Evolutionary conservation across 23 red algal genomes (phyloP), one percentile per base, ranked within the genome.

Genomic region (Rhodosorus marinus): DNA sequence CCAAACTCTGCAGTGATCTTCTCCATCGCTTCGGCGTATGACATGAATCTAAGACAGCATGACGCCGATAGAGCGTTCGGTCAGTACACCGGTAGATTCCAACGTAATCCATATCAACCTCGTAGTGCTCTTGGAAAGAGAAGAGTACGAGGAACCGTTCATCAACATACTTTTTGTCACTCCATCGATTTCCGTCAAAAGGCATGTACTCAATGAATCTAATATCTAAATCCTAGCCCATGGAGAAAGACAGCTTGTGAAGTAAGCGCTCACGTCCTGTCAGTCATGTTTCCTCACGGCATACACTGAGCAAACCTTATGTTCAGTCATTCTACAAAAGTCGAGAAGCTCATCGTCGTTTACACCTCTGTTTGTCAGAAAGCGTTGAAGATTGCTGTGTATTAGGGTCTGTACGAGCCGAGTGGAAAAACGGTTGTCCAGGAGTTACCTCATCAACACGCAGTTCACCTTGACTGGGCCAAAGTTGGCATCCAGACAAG

Each of bases 141-240:
- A n/a, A n/a, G n/a, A n/a, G n/a, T n/a, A n/a, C n/a, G n/a, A n/a
- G n/a, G n/a, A n/a, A n/a, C n/a, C n/a, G n/a, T n/a, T n/a, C n/a
- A n/a, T n/a, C n/a, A n/a, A n/a, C n/a, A n/a, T n/a, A n/a, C n/a
- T n/a, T n/a, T 8, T 20, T 30, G 4, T 52, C 14, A 28, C 30
- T 26, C 86, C 86, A 93, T 1, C 31, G 9, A 55, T 93, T 93
- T 1, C 86, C 86, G 31, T 69, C 75, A 58, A 93, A 93, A 15
- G 86, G 86, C 86, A 93, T 93, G 38, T 77, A 93, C 72, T 93
- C 86, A 47, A 93, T 93, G 45, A 93, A 93, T 20, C 86, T 75
- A 23, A 93, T 67, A 30, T 60, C 71, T 4, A 74, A 26, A n/a
- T n/a, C n/a, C n/a, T n/a, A n/a, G n/a, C n/a, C n/a, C n/a, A n/a